These are phyloP conservation scores for Tremella mesenterica DNA, from an alignment of 768 basidiomycete species.

Conservation along the genomic window DNA sequence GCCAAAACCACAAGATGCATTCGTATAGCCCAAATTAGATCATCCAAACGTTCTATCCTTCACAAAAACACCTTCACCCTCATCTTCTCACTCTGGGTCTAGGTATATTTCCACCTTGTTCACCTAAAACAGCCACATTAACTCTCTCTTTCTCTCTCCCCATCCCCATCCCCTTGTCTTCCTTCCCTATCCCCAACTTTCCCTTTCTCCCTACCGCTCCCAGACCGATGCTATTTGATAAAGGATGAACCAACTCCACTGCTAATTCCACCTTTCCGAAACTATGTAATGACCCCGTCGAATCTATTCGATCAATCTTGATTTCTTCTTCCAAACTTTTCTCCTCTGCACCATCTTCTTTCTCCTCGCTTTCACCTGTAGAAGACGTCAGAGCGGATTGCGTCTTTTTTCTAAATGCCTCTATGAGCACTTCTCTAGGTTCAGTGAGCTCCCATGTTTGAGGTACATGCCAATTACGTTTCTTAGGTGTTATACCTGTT, in stretches of 20 bases:
- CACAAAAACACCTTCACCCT: background rate
- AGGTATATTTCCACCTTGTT: background rate
- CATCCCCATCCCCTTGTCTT: background rate
- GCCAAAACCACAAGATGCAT: too few species aligned
- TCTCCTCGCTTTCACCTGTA: background rate
- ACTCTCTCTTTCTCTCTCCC: background rate
- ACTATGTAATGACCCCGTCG: background rate
- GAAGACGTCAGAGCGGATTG: background rate
- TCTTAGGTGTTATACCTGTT: constrained; percentile 39
- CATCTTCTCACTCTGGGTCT: background rate
- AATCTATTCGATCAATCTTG: background rate
- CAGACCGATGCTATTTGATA: background rate
- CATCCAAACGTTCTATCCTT: too few species aligned
- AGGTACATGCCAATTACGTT: constrained; percentile 36
- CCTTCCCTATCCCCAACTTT: background rate
- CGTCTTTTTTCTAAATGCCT: constrained; percentile 2
- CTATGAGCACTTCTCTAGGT: constrained; percentile 22
- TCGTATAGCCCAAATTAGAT: too few species aligned
- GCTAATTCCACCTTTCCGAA: too few species aligned
- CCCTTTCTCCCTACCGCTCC: too few species aligned
- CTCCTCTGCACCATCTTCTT: background rate
- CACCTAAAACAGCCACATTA: background rate
- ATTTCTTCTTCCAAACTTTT: too few species aligned
- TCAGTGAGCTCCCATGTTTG: constrained; percentile 34
- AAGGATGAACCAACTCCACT: background rate